Conservation (phyloP, 176 grass and related monocot species). For the Aegilops speltoides region DNA sequence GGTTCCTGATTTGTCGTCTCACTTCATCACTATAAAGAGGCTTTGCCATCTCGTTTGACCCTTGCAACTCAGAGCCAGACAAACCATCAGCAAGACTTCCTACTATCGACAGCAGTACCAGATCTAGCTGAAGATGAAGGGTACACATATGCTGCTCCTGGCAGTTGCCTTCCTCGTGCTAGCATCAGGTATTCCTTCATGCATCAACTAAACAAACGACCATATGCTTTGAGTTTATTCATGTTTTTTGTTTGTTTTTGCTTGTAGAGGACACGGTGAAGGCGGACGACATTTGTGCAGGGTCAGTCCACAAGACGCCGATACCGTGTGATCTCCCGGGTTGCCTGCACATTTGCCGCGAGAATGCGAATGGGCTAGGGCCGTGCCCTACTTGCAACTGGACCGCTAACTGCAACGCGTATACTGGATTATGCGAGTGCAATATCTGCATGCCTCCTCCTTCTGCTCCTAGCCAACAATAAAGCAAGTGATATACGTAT, state of each 20-base stretch:
- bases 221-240: not conserved
- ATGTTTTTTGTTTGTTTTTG: not conserved
- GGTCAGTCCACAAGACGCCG: not conserved
- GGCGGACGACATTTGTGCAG: not conserved
- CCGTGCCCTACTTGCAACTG: not conserved
- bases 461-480: no score
- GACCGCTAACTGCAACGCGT: not conserved
- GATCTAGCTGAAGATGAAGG: not conserved
- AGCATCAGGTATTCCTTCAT: not conserved
- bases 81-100: no score
- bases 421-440: no score
- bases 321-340: not conserved
- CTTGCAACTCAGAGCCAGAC: no score
- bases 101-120: not conserved
- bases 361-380: not conserved
- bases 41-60: no score
- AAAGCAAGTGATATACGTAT: no score
- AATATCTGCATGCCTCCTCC: no score
- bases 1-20: no score
- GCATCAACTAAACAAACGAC: no score
- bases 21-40: no score
- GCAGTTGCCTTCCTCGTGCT: not conserved
- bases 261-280: not conserved
- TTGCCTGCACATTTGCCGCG: conserved; percentile 6
- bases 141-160: not conserved